Percentiles rank a stretch among this genome's conserved stretches.
Conservation (phyloP, 371 early-diverging fungal genomes). For the Coemansia sp. region DNA sequence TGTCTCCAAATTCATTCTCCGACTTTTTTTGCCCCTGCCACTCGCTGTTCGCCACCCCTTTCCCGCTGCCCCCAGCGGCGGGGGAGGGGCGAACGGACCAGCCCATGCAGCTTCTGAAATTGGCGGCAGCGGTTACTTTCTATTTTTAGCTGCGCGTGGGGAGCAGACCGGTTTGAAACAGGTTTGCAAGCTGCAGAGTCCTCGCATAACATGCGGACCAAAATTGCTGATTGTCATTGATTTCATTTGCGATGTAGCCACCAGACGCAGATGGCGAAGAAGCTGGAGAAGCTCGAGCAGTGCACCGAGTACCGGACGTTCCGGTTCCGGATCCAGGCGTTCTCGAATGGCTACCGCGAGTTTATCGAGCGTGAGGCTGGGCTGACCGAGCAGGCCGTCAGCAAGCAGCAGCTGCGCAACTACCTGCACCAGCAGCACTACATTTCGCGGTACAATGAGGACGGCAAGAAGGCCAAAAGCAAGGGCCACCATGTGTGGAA, state of each 20-base stretch:
- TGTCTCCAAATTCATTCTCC: conserved; percentile 1
- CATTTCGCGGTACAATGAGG: conserved; percentile 67
- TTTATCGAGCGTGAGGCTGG: conserved; percentile 54
- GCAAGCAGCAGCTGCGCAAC: conserved; percentile 58
- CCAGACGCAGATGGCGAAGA: conserved; percentile 66
- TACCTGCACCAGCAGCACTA: conserved; percentile 64
- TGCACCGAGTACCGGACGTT: conserved; percentile 63
- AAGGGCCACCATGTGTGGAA: conserved; percentile 72
- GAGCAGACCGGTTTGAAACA: not conserved
- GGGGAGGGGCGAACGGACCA: not conserved
- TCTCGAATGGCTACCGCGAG: conserved; percentile 65
- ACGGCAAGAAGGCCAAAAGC: conserved; percentile 66
- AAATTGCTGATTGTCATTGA: not conserved
- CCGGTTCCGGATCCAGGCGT: conserved; percentile 69
- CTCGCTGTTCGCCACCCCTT: too few relatives aligned
- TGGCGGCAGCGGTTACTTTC: not conserved
- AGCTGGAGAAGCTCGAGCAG: conserved; percentile 61
- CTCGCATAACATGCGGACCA: conserved; percentile 1
- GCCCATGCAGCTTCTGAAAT: not conserved
- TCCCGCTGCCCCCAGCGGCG: too few relatives aligned
- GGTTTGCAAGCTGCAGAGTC: not conserved
- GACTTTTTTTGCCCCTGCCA: not conserved
- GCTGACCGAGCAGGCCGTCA: conserved; percentile 55
- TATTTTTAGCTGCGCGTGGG: not conserved
- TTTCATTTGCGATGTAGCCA: conserved; percentile 48